phyloP scores from a whole-genome alignment of 2,329 filamentous ascomycete genomes.

The Penicillium vulpinum region DNA sequence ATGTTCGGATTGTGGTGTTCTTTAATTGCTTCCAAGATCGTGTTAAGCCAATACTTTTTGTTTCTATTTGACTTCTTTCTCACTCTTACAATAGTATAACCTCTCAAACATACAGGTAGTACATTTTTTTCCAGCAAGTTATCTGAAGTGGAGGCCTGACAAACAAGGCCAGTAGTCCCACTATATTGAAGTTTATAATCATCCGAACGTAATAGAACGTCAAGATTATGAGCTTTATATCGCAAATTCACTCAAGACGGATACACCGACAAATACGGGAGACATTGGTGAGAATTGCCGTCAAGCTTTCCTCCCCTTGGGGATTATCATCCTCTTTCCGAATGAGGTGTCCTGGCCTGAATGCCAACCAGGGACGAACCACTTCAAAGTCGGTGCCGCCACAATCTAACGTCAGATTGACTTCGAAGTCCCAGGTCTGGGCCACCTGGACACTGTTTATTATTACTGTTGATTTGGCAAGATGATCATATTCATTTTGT shows the following conservation, averaged over 20 bases:
- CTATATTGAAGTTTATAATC: constrained; percentile 1
- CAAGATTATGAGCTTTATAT: constrained; percentile 19
- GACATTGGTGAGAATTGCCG: constrained; percentile 4
- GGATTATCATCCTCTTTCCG: not conserved
- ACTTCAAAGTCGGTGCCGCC: constrained; percentile 13
- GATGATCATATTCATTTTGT: not conserved
- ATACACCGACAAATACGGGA: constrained; percentile 1
- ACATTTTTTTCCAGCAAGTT: not conserved
- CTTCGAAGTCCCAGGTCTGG: constrained; percentile 20
- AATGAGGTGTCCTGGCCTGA: constrained; percentile 11
- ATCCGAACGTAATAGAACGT: constrained; percentile 28
- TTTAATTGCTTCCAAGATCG: constrained; percentile 20
- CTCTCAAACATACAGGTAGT: not conserved
- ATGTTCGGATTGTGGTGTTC: constrained; percentile 34
- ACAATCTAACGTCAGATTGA: constrained; percentile 27
- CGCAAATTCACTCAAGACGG: not conserved
- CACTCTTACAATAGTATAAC: not conserved
- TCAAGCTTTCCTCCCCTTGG: constrained; percentile 22
- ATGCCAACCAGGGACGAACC: constrained; percentile 20
- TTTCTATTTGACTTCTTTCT: constrained; percentile 1
- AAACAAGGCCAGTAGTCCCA: not conserved
- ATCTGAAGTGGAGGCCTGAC: not conserved
- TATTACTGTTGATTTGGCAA: not conserved
- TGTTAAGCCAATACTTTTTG: constrained; percentile 22
- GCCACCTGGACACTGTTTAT: not conserved